Evolutionary conservation across 306 rosid species (phyloP), one percentile per base, ranked within the genome.

Genomic region (Ziziphus jujuba): DNA sequence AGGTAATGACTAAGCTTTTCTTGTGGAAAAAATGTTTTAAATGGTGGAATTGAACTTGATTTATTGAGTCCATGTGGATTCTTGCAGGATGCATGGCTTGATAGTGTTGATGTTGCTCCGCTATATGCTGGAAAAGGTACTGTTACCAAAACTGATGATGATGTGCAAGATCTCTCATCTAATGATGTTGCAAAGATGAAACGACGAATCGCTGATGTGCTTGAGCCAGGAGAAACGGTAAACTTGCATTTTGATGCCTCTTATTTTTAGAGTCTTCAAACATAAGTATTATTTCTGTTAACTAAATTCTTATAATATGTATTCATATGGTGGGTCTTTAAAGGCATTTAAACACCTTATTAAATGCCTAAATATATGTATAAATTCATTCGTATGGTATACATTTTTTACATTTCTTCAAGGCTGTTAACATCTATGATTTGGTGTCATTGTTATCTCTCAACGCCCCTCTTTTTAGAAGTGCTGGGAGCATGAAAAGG

Each of bases 31-130:
- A 51, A 53, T 3, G 50, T 59, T 48, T 22, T 57, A 23, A 57
- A 17, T 36, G 48, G 48, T 33, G 40, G 24, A 47, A 61, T 65
- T 50, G 22, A 51, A 57, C 28, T 47, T 44, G 35, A 61, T 28
- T 71, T 59, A 54, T 33, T 70, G 28, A 76, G 61, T 45, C 59
- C 28, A 47, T 59, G 2, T 71, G 74, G 65, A 57, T 69, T 49
- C 22, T 61, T 84, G 67, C 81, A 90, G 97, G 97, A 90, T 85
- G 95, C 95, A 0, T 90, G 95, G 97, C 97, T 90, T 76, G 97
- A 90, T 79, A 87, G 82, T 72, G 63, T 90, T 75, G 97, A 90
- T 21, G 66, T 82, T 79, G 91, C 76, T 75, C 87, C 96, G 61
- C 84, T 66, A 59, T 88, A 84, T 80, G 69, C 89, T 70, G 89